Evolutionary conservation across 2,329 filamentous ascomycete genomes (phyloP).

Genomic region (Salinomyces thailandicus): DNA sequence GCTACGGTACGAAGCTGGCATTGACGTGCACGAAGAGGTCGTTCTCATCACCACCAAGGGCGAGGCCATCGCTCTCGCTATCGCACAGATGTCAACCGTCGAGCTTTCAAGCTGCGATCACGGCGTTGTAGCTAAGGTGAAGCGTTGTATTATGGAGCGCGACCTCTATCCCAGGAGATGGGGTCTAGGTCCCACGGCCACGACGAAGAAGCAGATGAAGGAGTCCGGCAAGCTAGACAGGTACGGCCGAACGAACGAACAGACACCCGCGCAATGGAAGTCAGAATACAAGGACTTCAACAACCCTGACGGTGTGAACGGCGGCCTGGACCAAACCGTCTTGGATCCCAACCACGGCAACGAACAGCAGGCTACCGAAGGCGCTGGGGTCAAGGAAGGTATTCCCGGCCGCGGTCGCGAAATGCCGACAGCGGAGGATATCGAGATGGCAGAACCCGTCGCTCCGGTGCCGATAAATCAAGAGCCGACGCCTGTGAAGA

Average conservation of each 20-base stretch:
- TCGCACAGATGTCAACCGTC: slow-evolving; percentile 95
- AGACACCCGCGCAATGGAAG: slow-evolving; percentile 88
- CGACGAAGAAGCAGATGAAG: slow-evolving; percentile 99
- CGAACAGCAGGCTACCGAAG: slow-evolving; percentile 25
- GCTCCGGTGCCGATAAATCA: slow-evolving; percentile 15
- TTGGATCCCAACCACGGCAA: slow-evolving; percentile 8
- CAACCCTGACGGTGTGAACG: slow-evolving; percentile 32
- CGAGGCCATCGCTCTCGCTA: slow-evolving; percentile 91
- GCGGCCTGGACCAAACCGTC: slow-evolving; percentile 6
- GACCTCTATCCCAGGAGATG: slow-evolving; percentile 94
- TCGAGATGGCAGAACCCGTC: slow-evolving; percentile 26
- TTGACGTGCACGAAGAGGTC: slow-evolving; percentile 92
- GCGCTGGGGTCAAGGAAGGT: slow-evolving; percentile 26
- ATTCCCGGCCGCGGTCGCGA: slow-evolving; percentile 28
- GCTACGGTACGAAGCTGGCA: slow-evolving; percentile 79
- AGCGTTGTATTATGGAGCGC: slow-evolving; percentile 99
- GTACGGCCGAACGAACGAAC: slow-evolving; percentile 84
- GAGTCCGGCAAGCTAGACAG: slow-evolving; percentile 96
- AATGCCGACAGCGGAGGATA: slow-evolving; percentile 31
- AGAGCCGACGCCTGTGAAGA: slow-evolving; percentile 11
- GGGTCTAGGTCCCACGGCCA: slow-evolving; percentile 85
- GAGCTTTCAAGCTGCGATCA: slow-evolving; percentile 96
- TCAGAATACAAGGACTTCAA: slow-evolving; percentile 85
- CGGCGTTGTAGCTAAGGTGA: slow-evolving; percentile 95
- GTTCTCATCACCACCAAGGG: slow-evolving; percentile 99